phyloP scores from a whole-genome alignment of 2,329 filamentous ascomycete genomes.

The Dendryphion nanum region DNA sequence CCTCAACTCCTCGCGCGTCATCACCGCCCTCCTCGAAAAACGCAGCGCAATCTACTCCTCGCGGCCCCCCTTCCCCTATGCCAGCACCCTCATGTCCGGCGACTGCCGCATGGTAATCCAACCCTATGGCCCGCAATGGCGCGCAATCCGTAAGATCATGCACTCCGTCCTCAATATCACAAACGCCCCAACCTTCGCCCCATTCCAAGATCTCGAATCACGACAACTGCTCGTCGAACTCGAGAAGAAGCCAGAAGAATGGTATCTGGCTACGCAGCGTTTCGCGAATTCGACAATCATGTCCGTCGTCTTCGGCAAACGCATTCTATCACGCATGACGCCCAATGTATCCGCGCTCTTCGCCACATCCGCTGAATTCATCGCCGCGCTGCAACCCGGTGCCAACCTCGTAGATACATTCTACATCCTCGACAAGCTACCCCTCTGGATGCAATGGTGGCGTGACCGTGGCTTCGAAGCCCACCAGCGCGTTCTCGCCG shows the following conservation, averaged over 20 bases:
- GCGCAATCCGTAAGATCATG: conserved; percentile 29
- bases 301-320: conserved; percentile 31
- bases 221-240: conserved; percentile 26
- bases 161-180: conserved; percentile 27
- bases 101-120: conserved; percentile 29
- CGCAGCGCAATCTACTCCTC: conserved; percentile 17
- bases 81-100: conserved; percentile 24
- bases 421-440: conserved; percentile 28
- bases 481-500: conserved; percentile 15
- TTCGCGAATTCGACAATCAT: conserved; percentile 34
- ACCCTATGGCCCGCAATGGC: conserved; percentile 28
- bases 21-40: conserved; percentile 15
- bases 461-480: conserved; percentile 18
- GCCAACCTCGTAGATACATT: conserved; percentile 33
- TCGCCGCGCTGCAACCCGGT: conserved; percentile 25
- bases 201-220: conserved; percentile 32
- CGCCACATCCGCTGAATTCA: conserved; percentile 16
- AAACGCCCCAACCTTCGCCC: conserved; percentile 21
- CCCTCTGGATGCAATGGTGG: conserved; percentile 31
- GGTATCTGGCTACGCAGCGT: conserved; percentile 23
- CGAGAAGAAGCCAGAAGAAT: conserved; percentile 21
- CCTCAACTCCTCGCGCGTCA: conserved; percentile 14
- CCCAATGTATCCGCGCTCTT: conserved; percentile 15
- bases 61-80: conserved; percentile 17
- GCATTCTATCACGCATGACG: conserved; percentile 13